Base-by-base conservation (phyloP, 257 asterid species). In the Solanum gandarillasii region DNA sequence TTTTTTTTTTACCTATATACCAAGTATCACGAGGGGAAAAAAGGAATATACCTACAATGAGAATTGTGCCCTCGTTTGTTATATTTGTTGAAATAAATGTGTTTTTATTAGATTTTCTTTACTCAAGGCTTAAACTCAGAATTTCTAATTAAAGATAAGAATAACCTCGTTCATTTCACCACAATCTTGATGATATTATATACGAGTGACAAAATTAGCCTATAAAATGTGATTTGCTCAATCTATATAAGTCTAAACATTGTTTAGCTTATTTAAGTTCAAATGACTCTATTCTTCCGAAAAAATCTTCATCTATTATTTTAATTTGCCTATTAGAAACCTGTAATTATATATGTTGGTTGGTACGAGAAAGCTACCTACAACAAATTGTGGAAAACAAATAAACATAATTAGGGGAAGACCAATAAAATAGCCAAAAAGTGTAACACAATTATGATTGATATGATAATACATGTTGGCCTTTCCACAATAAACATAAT, bases 71-170 rank as follows among this genome's bases (percentile, higher is more conserved):
- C 11, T 18, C 10, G 11, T 18, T 55, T 55, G n/a, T 18, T 55
- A 55, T 2, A 20, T 55, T 20, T 55, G n/a, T 55, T 55, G 12
- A 60, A 60, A 60, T 23, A 23, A 9, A 60, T 9, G 3, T 1
- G 0, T 60, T 60, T 60, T 23, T 62, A 62, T 10, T 62, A 9
- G 2, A 9, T 4, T 9, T 62, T n/a, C 12, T 65, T 65, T n/a
- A 65, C 1, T 1, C 12, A 55, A 65, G 72, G 0, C 6, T 65
- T n/a, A 12, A 65, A n/a, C 18, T 65, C 16, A 52, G 0, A 23
- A 23, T 62, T 62, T 62, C 70, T 62, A 23, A 62, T 21, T 23
- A 23, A 9, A 62, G 13, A 9, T 23, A 21, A 9, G 1, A 62
- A 9, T 6, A 60, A 62, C 2, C 29, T 62, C 29, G 6, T 18